Evolutionary conservation across 768 basidiomycete species (phyloP).

Genomic region (Suillus americanus): DNA sequence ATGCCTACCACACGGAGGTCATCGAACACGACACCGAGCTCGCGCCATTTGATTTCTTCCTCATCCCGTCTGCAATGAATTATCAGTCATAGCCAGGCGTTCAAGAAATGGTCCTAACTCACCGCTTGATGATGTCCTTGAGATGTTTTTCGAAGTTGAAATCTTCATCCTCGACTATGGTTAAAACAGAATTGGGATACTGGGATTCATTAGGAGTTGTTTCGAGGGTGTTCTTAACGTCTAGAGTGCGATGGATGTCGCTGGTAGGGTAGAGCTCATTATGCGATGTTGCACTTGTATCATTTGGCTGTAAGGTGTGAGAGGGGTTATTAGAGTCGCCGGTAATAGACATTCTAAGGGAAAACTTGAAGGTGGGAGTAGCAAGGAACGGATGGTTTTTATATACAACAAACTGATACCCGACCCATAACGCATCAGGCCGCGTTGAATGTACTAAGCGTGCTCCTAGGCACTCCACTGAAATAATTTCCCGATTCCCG

Average conservation of each 20-base stretch:
- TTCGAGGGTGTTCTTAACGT: too few relatives aligned
- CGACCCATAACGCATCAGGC: background rate
- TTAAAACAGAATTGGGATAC: background rate
- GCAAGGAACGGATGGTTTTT: background rate
- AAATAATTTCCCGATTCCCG: background rate
- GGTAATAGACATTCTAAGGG: background rate
- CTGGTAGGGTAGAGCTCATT: background rate
- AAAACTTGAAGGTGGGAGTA: too few relatives aligned
- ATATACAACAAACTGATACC: background rate
- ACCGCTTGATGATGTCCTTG: slow-evolving; percentile 15
- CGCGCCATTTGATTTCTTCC: slow-evolving; percentile 33
- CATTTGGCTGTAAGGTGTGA: too few relatives aligned
- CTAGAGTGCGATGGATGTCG: too few relatives aligned
- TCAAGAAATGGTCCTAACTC: background rate
- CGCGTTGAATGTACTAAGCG: background rate
- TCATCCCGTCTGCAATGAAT: slow-evolving; percentile 29
- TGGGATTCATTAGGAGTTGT: background rate
- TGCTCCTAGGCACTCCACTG: background rate
- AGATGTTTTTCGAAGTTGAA: slow-evolving; percentile 18
- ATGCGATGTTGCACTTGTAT: background rate
- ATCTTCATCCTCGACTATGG: background rate
- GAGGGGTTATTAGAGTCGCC: background rate
- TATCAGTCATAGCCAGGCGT: background rate
- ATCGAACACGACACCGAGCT: slow-evolving; percentile 51
- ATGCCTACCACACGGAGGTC: slow-evolving; percentile 54